phyloP scores from a whole-genome alignment of 2,329 filamentous ascomycete genomes.

The Teratosphaeria destructans region DNA sequence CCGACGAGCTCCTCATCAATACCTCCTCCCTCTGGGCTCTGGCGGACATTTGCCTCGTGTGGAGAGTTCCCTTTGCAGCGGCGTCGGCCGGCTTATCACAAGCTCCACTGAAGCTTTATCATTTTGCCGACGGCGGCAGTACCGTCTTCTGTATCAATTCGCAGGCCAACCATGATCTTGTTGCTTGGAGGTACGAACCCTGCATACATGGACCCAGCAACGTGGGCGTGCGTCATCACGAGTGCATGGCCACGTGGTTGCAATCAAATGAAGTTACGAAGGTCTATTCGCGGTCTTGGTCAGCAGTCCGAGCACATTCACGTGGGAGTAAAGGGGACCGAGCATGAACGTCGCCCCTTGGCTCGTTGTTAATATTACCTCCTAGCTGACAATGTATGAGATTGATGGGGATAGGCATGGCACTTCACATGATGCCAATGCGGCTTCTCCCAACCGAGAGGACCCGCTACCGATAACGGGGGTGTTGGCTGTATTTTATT shows the following conservation, averaged over 20 bases:
- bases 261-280: constrained; percentile 19
- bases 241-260: background rate
- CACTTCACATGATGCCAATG: too few species aligned
- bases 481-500: too few species aligned
- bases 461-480: too few species aligned
- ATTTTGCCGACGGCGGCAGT: background rate
- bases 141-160: background rate
- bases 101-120: background rate
- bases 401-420: too few species aligned
- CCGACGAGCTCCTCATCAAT: background rate
- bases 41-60: background rate
- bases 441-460: too few species aligned
- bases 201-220: background rate
- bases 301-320: constrained; percentile 33
- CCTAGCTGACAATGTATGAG: too few species aligned
- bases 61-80: background rate
- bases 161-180: background rate
- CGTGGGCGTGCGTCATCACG: background rate
- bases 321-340: too few species aligned
- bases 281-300: constrained; percentile 19
- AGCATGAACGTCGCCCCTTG: too few species aligned
- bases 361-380: too few species aligned
- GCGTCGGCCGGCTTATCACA: background rate
- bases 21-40: background rate
- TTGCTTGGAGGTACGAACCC: constrained; percentile 7